Conservation (phyloP, 2,329 filamentous ascomycete genomes). For the Fusarium torreyae region DNA sequence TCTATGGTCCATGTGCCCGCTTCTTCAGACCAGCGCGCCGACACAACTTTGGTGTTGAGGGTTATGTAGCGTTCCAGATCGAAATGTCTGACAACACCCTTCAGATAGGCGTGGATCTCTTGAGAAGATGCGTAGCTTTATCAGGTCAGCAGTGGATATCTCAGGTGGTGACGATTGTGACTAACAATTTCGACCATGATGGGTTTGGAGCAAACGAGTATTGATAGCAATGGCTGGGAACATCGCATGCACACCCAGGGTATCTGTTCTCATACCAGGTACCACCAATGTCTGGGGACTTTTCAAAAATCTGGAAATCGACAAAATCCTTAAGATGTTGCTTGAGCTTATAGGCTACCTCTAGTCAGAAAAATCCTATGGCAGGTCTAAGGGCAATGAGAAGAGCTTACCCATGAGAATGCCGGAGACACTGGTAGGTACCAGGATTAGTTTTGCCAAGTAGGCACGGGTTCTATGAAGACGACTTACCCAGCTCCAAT, state of each 20-base stretch:
- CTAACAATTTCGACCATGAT: conserved; percentile 66
- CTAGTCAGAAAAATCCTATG: background rate
- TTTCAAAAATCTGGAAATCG: conserved; percentile 63
- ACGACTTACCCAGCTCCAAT: background rate
- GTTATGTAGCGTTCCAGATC: conserved; percentile 57
- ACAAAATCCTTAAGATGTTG: conserved; percentile 29
- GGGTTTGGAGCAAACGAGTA: conserved; percentile 61
- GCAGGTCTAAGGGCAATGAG: too few species aligned
- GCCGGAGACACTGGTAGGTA: background rate
- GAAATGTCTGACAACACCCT: conserved; percentile 60
- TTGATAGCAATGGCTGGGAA: conserved; percentile 67
- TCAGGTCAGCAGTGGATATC: background rate
- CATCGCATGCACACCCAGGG: conserved; percentile 66
- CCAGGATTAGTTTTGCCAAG: background rate
- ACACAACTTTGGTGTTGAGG: conserved; percentile 47
- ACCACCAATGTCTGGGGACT: conserved; percentile 68
- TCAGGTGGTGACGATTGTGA: accelerated
- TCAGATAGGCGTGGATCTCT: conserved; percentile 72
- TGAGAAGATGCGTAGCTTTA: conserved; percentile 62
- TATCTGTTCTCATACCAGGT: conserved; percentile 74
- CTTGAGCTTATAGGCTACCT: conserved; percentile 50
- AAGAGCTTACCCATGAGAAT: background rate
- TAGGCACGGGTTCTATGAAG: background rate
- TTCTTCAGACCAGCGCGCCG: conserved; percentile 52
- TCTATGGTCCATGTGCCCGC: background rate